A percentile compares a stretch with the other conserved stretches of the same genome.
phyloP scores from a whole-genome alignment of 805 yeast species.

The Metschnikowia lunata region DNA sequence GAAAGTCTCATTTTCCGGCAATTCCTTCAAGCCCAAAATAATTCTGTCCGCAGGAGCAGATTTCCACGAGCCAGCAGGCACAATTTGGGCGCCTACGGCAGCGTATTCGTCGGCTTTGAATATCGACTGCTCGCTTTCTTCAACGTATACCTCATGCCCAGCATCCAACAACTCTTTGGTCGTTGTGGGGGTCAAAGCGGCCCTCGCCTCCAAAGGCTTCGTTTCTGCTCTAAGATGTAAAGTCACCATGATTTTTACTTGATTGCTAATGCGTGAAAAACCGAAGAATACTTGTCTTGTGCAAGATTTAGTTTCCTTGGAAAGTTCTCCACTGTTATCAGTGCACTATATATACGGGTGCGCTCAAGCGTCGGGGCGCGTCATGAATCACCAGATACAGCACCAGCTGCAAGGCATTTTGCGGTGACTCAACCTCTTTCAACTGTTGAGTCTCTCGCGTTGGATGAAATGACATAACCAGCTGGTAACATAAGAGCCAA shows the following conservation, averaged over 20 bases:
- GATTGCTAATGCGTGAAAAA: background rate
- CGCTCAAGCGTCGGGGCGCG: background rate
- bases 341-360: slow-evolving; percentile 5
- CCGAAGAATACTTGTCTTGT: too few relatives aligned
- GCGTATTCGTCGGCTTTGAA: slow-evolving; percentile 74
- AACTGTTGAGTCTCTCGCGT: too few relatives aligned
- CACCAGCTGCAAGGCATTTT: background rate
- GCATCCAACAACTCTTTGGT: slow-evolving; percentile 79
- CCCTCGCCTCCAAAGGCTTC: slow-evolving; percentile 95
- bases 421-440: slow-evolving; percentile 7
- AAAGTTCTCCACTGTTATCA: background rate
- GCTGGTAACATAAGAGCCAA: too few relatives aligned
- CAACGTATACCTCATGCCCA: slow-evolving; percentile 86
- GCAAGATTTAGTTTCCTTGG: background rate
- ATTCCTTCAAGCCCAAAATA: slow-evolving; percentile 89
- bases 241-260: slow-evolving; percentile 36
- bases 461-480: too few relatives aligned
- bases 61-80: slow-evolving; percentile 92
- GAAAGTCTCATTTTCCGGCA: slow-evolving; percentile 84
- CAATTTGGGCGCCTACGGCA: slow-evolving; percentile 78
- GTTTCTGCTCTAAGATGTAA: slow-evolving; percentile 95
- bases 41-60: slow-evolving; percentile 86
- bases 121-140: slow-evolving; percentile 79
- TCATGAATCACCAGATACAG: slow-evolving; percentile 6
- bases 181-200: slow-evolving; percentile 91